Base-by-base conservation (phyloP, 2,329 filamentous ascomycete species). In the Pyrenochaeta sp. region DNA sequence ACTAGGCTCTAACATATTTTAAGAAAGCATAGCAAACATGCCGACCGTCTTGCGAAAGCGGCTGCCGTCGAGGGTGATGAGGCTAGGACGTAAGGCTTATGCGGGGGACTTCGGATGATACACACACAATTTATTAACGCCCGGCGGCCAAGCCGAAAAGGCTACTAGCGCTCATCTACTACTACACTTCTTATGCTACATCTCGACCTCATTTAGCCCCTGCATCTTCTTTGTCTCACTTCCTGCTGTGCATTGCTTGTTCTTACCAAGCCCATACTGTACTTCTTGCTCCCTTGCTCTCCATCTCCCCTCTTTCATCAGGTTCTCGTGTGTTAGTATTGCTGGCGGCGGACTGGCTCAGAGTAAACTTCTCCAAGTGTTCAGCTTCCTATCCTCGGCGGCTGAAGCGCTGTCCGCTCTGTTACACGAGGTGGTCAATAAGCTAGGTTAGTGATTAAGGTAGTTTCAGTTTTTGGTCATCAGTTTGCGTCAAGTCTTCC, bases 1-100 rank as follows among this genome's bases (percentile, higher is more conserved):
- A n/a, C n/a, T n/a, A n/a, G n/a, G n/a, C n/a, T n/a, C n/a, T n/a
- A n/a, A n/a, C n/a, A n/a, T 38, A 48, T 52, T 26, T 44, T 31
- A 13, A 48, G 48, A 21, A 22, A 48, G 44, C 29, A 52, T 26
- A 53, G 48, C 23, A 29, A 26, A 30, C 11, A 44, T 11, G 46
- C 47, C 29, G 43, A 53, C 34, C 17, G 40, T 27, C 47, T 53
- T 40, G 50, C 46, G 10, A 53, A 53, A 42, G 36, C 37, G n/a
- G 48, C 44, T 32, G 44, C 41, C 21, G 19, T 46, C 31, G 13
- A 42, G 15, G 44, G 36, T 27, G 30, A 37, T 38, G 38, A 18
- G 21, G 43, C 40, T 27, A n/a, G n/a, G n/a, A n/a, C n/a, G n/a
- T n/a, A n/a, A n/a, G n/a, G n/a, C n/a, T n/a, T n/a, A n/a, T n/a